Evolutionary conservation across 2,329 filamentous ascomycete genomes (phyloP), one percentile per base, ranked within the genome.

Genomic region (Penicillium thymicola): DNA sequence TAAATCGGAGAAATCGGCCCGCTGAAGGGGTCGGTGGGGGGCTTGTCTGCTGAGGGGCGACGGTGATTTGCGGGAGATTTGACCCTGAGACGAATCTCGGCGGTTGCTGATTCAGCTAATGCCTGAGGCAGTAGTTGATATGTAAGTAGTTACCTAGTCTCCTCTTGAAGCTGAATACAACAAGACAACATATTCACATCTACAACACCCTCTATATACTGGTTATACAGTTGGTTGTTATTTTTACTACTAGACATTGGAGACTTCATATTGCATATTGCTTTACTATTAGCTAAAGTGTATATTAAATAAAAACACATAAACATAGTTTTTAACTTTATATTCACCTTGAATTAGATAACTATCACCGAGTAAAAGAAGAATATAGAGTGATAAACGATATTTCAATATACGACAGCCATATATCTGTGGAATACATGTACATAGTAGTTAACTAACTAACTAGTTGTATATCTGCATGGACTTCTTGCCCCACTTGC

Each of bases 1-100:
- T 69, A 72, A 74, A 74, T 73, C 72, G 72, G 72, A 72, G 68
- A 71, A 72, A 68, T 62, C 41, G 53, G 51, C 47, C 54, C 59
- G 60, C 52, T 56, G 46, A 46, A 41, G 42, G 27, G 23, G 30
- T 37, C 21, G 11, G 46, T 55, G 53, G 53, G 41, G 47, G 32
- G 23, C 1, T 11, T 10, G 3, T 13, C 16, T 16, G 38, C 1
- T 34, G 7, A 25, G 14, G 16, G 32, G 25, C 11, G 32, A 30
- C 40, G 48, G 1, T 55, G 53, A 55, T 55, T 50, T 51, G 49
- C 28, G 27, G 44, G 16, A 25, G 23, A 34, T 44, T 63, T 64
- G 43, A 13, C 11, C n/a, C 16, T 10, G 36, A 27, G 40, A 52
- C 68, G 68, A 70, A 67, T 59, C 54, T 70, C 69, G 69, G 68